phyloP scores from a whole-genome alignment of 192 early-diverging fungal genomes.

The Coemansia sp. region DNA sequence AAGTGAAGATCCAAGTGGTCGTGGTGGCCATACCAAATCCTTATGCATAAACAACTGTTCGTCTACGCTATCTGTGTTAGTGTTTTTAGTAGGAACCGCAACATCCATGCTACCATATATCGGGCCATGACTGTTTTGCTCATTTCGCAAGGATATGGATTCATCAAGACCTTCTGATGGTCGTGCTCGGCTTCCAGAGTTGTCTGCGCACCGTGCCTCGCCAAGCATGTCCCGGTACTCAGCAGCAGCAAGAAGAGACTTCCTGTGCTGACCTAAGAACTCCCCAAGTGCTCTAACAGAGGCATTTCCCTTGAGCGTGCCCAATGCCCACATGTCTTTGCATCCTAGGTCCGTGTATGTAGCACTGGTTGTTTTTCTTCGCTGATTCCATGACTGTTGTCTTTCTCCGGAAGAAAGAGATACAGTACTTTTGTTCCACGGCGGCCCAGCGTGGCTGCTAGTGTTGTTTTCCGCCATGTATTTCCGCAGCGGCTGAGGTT shows the following conservation, averaged over 20 bases:
- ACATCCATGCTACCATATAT: background rate
- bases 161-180: background rate
- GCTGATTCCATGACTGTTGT: slow-evolving; percentile 2
- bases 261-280: slow-evolving; percentile 44
- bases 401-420: background rate
- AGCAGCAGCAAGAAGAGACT: slow-evolving; percentile 49
- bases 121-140: background rate
- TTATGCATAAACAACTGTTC: background rate
- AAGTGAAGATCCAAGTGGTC: background rate
- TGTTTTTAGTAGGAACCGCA: background rate
- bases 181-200: background rate
- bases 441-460: background rate
- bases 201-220: slow-evolving; percentile 5
- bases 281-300: slow-evolving; percentile 35
- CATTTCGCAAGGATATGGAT: background rate
- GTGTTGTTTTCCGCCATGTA: background rate
- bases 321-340: slow-evolving; percentile 21
- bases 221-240: slow-evolving; percentile 46
- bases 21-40: background rate
- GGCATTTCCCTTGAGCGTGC: slow-evolving; percentile 9
- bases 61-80: background rate
- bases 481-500: background rate
- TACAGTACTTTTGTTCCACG: background rate
- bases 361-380: slow-evolving; percentile 20
- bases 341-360: slow-evolving; percentile 1